Evolutionary conservation across 2,329 filamentous ascomycete species (phyloP).

Genomic region (Neonectria sp.): DNA sequence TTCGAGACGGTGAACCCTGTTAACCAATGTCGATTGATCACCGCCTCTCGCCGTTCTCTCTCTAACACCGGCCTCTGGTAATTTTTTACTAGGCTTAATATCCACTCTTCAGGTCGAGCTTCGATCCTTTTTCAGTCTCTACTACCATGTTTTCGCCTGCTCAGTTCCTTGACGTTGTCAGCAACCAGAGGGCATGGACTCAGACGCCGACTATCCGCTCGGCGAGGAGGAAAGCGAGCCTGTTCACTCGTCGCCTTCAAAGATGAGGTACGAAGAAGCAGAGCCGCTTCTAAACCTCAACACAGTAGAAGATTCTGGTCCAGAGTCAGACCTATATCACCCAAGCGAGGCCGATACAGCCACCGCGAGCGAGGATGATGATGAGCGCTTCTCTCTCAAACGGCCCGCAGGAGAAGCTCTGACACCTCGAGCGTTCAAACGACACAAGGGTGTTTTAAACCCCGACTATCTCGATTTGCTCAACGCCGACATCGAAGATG

Average conservation of each 20-base stretch:
- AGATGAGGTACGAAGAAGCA: constrained; percentile 28
- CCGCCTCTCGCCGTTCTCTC: not conserved
- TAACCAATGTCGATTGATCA: constrained; percentile 17
- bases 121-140: constrained; percentile 19
- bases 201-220: constrained; percentile 42
- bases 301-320: constrained; percentile 23
- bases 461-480: constrained; percentile 65
- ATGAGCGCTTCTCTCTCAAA: constrained; percentile 48
- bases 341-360: constrained; percentile 34
- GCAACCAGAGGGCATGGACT: constrained; percentile 51
- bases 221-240: constrained; percentile 32
- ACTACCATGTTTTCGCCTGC: constrained; percentile 50
- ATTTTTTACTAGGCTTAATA: constrained; percentile 1
- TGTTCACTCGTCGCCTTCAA: constrained; percentile 17
- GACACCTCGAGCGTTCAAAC: constrained; percentile 59
- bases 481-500: constrained; percentile 72
- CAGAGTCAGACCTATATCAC: constrained; percentile 33
- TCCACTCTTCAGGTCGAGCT: constrained; percentile 25
- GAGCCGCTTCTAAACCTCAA: constrained; percentile 16
- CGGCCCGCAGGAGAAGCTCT: constrained; percentile 45
- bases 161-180: constrained; percentile 36
- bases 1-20: constrained; percentile 21
- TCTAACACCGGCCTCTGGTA: constrained; percentile 1
- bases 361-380: constrained; percentile 14
- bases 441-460: constrained; percentile 61